Evolutionary conservation across 1,284 basidiomycete genomes (phyloP).

Genomic region (Ganoderma resinaceum): DNA sequence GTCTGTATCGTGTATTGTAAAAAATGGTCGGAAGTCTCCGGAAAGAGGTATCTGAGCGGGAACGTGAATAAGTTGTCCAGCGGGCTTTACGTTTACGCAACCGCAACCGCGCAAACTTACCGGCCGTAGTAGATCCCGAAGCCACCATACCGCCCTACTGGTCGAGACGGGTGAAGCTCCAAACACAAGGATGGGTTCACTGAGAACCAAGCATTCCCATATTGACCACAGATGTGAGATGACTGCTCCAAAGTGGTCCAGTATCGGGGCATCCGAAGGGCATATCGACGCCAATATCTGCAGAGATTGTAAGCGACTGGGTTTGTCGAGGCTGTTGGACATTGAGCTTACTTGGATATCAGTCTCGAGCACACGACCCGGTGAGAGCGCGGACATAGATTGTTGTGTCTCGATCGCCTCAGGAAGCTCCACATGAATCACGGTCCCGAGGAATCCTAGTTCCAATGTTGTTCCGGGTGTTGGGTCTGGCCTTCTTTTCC

Average conservation of each 20-base stretch:
- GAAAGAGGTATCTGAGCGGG: constrained; percentile 76
- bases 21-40: constrained; percentile 91
- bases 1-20: constrained; percentile 95
- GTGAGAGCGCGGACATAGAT: constrained; percentile 43
- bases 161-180: constrained; percentile 83
- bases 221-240: constrained; percentile 89
- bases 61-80: neutral
- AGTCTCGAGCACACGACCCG: constrained; percentile 23
- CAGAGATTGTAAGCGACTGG: neutral
- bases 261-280: constrained; percentile 69
- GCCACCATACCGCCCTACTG: constrained; percentile 89
- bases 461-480: constrained; percentile 69
- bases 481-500: constrained; percentile 77
- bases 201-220: constrained; percentile 91
- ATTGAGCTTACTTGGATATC: constrained; percentile 29
- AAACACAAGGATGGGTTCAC: constrained; percentile 89
- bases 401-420: constrained; percentile 76
- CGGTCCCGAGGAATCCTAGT: constrained; percentile 82
- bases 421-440: constrained; percentile 78
- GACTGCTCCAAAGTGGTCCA: constrained; percentile 79
- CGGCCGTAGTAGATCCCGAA: constrained; percentile 88
- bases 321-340: neutral
- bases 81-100: neutral
- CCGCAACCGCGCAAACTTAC: constrained; percentile 51
- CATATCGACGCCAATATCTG: constrained; percentile 85